Evolutionary conservation across 2,329 filamentous ascomycete species (phyloP).

Genomic region (Fusarium euwallaceae): DNA sequence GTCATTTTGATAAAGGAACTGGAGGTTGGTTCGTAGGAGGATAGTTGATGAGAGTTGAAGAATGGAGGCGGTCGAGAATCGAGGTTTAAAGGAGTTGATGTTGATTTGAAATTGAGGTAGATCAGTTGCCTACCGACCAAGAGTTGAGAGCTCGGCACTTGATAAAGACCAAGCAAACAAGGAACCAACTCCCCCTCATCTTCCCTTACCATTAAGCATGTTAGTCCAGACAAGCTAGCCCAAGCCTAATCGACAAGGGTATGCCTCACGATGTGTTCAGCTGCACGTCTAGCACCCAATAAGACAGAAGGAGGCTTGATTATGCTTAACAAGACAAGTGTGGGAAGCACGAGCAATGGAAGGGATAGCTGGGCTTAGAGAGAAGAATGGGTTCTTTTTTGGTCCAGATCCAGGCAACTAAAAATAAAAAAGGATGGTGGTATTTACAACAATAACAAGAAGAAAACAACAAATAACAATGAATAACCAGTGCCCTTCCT

Average conservation of each 20-base stretch:
- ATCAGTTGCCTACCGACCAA: neutral
- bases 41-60: neutral
- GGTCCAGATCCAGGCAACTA: neutral
- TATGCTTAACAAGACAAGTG: neutral
- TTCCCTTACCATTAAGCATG: neutral
- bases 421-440: slow-evolving; percentile 5
- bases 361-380: neutral
- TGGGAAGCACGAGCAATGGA: neutral
- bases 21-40: neutral
- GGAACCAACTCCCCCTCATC: neutral
- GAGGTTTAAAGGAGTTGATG: neutral
- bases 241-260: neutral
- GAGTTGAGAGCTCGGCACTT: too few relatives aligned
- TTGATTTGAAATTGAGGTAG: neutral
- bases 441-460: slow-evolving; percentile 7
- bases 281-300: neutral
- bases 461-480: neutral
- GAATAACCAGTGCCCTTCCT: neutral
- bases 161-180: slow-evolving; percentile 4
- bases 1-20: neutral
- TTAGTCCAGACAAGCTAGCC: neutral
- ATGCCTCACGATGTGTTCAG: slow-evolving; percentile 3
- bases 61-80: neutral
- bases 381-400: neutral
- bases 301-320: neutral